phyloP scores from a whole-genome alignment of 768 basidiomycete species.

The Leccinum imitatum region DNA sequence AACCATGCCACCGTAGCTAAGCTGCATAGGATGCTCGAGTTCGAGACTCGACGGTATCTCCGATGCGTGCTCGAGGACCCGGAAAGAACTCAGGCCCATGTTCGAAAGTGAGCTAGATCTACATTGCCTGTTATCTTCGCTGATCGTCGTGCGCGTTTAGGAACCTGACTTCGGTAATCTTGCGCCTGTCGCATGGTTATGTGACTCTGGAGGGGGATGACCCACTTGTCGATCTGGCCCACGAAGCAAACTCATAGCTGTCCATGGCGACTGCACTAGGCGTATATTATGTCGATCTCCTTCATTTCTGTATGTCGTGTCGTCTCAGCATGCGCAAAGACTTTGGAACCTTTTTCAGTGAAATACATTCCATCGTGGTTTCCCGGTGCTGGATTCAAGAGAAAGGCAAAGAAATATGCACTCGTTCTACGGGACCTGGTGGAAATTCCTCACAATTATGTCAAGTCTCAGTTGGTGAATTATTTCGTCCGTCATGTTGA shows the following conservation, averaged over 20 bases:
- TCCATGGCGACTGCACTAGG: slow-evolving; percentile 6
- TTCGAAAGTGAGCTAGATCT: background rate
- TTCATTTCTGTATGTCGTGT: slow-evolving; percentile 17
- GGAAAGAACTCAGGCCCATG: background rate
- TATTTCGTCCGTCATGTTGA: background rate
- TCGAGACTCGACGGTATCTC: slow-evolving; percentile 15
- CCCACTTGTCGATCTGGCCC: slow-evolving; percentile 32
- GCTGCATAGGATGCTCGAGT: too few relatives aligned
- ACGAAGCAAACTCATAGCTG: slow-evolving; percentile 26
- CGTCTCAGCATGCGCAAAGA: background rate
- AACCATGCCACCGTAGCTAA: too few relatives aligned
- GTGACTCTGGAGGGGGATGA: slow-evolving; percentile 36
- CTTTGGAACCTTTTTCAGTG: slow-evolving; percentile 12
- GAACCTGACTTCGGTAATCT: slow-evolving; percentile 26
- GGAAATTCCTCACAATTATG: slow-evolving; percentile 16
- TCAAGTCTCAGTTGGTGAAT: slow-evolving; percentile 18
- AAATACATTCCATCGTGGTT: slow-evolving; percentile 26
- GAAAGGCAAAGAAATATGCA: slow-evolving; percentile 10
- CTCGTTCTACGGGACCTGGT: slow-evolving; percentile 3
- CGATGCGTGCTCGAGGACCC: slow-evolving; percentile 13
- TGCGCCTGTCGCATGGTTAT: slow-evolving; percentile 42
- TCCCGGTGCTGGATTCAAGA: slow-evolving; percentile 22
- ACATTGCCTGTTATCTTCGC: background rate
- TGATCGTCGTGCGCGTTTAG: background rate
- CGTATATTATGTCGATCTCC: slow-evolving; percentile 17